A percentile compares a stretch with the other conserved stretches of the same genome.
phyloP scores from a whole-genome alignment of 306 rosid genomes.

The Cucumis cinereus region DNA sequence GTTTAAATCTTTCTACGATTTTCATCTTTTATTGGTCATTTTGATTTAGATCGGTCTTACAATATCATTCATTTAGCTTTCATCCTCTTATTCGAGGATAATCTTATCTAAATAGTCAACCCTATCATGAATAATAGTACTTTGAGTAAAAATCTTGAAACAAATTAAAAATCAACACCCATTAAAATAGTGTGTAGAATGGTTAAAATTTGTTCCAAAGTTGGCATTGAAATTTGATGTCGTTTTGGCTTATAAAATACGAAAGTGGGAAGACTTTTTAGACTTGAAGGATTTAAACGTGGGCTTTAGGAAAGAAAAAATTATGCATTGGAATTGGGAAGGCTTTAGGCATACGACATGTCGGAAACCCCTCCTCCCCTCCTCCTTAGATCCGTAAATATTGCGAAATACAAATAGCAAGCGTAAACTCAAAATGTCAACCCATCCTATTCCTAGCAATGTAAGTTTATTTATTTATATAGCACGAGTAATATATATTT shows the following conservation, averaged over 20 bases:
- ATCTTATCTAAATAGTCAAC: background rate
- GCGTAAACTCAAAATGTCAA: background rate
- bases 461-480: too few relatives aligned
- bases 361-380: background rate
- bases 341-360: background rate
- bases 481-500: too few relatives aligned
- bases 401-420: background rate
- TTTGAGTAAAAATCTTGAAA: background rate
- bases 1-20: too few relatives aligned
- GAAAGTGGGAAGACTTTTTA: background rate
- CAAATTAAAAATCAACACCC: background rate
- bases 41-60: too few relatives aligned
- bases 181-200: too few relatives aligned
- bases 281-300: background rate
- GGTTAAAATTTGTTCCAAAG: background rate
- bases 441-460: background rate
- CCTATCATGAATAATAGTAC: background rate
- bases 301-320: background rate
- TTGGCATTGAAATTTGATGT: background rate
- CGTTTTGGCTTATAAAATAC: background rate
- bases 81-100: too few relatives aligned
- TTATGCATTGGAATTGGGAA: conserved; percentile 5
- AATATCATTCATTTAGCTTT: background rate
- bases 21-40: too few relatives aligned
- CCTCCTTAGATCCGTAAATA: background rate